Evolutionary conservation across 768 basidiomycete species (phyloP).

Genomic region (Xanthoconium stramineum): DNA sequence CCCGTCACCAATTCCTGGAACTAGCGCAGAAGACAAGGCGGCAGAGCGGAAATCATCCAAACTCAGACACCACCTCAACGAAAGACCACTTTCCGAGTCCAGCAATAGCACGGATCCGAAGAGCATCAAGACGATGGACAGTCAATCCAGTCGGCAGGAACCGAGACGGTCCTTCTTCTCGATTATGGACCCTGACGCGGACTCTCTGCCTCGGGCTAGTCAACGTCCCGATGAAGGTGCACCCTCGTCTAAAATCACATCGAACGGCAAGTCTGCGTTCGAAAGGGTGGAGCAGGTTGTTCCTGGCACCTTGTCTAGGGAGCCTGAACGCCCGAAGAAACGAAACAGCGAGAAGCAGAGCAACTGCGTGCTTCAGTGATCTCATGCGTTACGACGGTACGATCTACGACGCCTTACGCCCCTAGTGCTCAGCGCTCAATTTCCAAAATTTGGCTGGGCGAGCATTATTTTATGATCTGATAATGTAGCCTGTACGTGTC

Average conservation of each 20-base stretch:
- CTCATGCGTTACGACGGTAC: not conserved
- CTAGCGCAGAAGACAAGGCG: slow-evolving; percentile 21
- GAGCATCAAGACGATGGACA: slow-evolving; percentile 56
- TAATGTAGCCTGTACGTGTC: slow-evolving; percentile 17
- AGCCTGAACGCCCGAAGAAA: slow-evolving; percentile 27
- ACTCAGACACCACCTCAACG: slow-evolving; percentile 38
- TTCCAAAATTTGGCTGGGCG: not conserved
- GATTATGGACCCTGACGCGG: slow-evolving; percentile 28
- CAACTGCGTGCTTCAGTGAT: slow-evolving; percentile 28
- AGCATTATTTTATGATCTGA: slow-evolving; percentile 16
- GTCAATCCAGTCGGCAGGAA: slow-evolving; percentile 39
- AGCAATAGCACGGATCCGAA: slow-evolving; percentile 58
- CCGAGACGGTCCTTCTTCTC: slow-evolving; percentile 36
- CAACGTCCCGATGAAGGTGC: slow-evolving; percentile 21
- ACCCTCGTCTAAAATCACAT: slow-evolving; percentile 12
- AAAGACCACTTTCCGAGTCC: slow-evolving; percentile 55
- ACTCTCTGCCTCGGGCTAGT: slow-evolving; percentile 14
- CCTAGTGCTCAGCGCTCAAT: not conserved
- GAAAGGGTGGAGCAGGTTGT: slow-evolving; percentile 11
- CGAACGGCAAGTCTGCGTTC: slow-evolving; percentile 3
- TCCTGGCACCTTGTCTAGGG: slow-evolving; percentile 4
- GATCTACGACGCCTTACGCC: not conserved
- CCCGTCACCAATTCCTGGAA: slow-evolving; percentile 27
- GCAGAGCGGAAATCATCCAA: slow-evolving; percentile 34
- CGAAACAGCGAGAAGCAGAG: slow-evolving; percentile 26